These are phyloP conservation scores for Moesziomyces parantarcticus DNA, from an alignment of 1,284 basidiomycete species.

Conservation along the genomic window DNA sequence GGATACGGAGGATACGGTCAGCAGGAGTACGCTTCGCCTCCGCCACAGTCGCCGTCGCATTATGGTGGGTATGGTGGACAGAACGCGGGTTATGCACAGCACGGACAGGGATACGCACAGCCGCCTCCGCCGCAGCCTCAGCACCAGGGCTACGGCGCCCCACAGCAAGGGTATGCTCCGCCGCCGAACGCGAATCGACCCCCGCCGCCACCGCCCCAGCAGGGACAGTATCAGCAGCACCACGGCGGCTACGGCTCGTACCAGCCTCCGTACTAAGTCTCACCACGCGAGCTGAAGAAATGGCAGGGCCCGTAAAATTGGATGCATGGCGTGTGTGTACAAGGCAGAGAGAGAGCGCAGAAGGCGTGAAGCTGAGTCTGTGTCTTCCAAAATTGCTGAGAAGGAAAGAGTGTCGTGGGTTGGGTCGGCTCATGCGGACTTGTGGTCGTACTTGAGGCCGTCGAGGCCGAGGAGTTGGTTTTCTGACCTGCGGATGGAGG, in stretches of 20 bases:
- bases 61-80: conserved; percentile 14
- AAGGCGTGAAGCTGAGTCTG: background rate
- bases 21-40: conserved; percentile 12
- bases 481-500: conserved; percentile 55
- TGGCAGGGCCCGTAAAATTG: background rate
- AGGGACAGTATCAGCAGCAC: conserved; percentile 9
- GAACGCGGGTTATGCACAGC: conserved; percentile 6
- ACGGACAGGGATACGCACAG: conserved; percentile 2
- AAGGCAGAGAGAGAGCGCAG: too few relatives aligned
- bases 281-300: background rate
- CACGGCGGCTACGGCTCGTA: conserved; percentile 15
- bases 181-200: background rate
- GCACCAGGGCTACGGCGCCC: conserved; percentile 7
- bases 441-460: conserved; percentile 63
- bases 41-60: conserved; percentile 13
- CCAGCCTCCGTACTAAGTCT: conserved; percentile 21
- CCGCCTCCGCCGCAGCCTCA: background rate
- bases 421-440: conserved; percentile 47
- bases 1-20: conserved; percentile 7
- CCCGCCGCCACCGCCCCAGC: conserved; percentile 13
- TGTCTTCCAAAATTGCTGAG: background rate
- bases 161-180: conserved; percentile 17
- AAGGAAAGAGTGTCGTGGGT: background rate
- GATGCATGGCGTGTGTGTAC: background rate
- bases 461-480: conserved; percentile 54